Evolutionary conservation across 2,329 filamentous ascomycete genomes (phyloP).

Genomic region (Pezicula radicicola): DNA sequence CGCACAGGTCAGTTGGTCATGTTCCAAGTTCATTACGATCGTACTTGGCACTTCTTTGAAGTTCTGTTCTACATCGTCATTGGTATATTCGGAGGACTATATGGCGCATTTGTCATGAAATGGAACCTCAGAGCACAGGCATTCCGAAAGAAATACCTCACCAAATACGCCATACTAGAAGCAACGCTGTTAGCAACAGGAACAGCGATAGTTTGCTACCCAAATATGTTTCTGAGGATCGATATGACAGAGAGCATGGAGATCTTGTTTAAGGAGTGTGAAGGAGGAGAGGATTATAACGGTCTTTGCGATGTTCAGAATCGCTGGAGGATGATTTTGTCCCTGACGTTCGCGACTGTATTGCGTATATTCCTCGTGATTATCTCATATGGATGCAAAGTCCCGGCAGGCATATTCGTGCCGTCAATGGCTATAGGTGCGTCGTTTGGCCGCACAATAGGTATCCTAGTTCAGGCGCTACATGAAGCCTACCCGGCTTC

Average conservation of each 20-base stretch:
- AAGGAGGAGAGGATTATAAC: conserved; percentile 83
- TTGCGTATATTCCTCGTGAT: conserved; percentile 84
- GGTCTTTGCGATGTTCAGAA: conserved; percentile 80
- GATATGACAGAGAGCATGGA: conserved; percentile 99
- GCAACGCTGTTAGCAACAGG: conserved; percentile 77
- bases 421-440: conserved; percentile 97
- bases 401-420: conserved; percentile 96
- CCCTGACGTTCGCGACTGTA: conserved; percentile 74
- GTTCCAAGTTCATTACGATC: conserved; percentile 96
- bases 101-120: conserved; percentile 95
- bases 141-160: conserved; percentile 90
- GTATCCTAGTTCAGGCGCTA: conserved; percentile 87
- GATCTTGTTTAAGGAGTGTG: conserved; percentile 91
- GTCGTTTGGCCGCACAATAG: conserved; percentile 89
- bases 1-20: conserved; percentile 96
- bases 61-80: conserved; percentile 88
- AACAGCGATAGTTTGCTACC: conserved; percentile 93
- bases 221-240: conserved; percentile 90
- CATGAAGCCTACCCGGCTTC: conserved; percentile 81
- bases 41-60: conserved; percentile 98
- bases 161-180: conserved; percentile 80
- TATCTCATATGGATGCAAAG: conserved; percentile 96
- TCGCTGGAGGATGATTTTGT: conserved; percentile 74
- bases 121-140: conserved; percentile 91
- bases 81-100: conserved; percentile 89